Conservation (phyloP, 2,329 filamentous ascomycete species). For the Podosphaera xanthii region DNA sequence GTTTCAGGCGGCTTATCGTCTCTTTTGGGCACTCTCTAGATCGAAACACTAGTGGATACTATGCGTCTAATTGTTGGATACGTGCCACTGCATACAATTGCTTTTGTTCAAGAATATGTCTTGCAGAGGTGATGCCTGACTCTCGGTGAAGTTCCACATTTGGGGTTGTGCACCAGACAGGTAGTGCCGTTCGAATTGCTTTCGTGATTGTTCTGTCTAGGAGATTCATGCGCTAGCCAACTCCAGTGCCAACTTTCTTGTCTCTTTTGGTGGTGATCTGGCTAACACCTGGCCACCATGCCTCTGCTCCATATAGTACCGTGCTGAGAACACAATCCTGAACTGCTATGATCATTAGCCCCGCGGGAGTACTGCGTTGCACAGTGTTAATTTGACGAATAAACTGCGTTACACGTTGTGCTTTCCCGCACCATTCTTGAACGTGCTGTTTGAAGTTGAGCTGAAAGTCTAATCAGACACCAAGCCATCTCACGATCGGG, state of each 20-base stretch:
- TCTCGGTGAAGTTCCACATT: background rate
- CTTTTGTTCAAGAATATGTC: background rate
- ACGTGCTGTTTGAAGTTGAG: no score
- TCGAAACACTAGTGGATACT: background rate
- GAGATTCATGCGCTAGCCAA: background rate
- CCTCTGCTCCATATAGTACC: background rate
- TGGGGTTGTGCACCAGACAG: background rate
- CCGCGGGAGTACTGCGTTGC: background rate
- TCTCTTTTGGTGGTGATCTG: background rate
- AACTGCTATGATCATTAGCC: background rate
- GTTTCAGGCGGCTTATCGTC: background rate
- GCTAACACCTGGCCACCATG: background rate
- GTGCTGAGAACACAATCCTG: background rate
- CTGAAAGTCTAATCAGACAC: no score
- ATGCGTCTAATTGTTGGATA: background rate
- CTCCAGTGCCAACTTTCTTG: background rate
- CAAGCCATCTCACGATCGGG: no score
- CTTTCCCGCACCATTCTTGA: no score
- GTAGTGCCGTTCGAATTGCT: background rate
- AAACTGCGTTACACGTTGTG: no score
- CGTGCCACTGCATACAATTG: background rate
- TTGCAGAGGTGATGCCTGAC: background rate
- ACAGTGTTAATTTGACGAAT: no score
- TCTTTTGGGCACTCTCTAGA: background rate
- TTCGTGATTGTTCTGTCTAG: background rate